phyloP scores from a whole-genome alignment of 1,284 basidiomycete genomes.

The Apiotrichum sp. region DNA sequence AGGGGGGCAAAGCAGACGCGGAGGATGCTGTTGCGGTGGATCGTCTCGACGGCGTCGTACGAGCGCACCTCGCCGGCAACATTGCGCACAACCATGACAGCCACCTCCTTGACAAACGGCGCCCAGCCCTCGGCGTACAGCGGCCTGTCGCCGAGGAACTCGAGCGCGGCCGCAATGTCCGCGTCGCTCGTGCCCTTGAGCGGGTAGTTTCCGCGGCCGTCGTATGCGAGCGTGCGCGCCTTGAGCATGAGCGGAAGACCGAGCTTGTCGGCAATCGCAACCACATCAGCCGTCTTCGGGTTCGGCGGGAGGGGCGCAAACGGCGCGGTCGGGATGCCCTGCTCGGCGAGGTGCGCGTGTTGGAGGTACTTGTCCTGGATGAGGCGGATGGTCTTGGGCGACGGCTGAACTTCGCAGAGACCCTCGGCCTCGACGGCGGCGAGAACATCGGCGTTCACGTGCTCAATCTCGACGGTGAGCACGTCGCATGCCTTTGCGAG shows the following conservation, averaged over 20 bases:
- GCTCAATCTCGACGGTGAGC: constrained; percentile 95
- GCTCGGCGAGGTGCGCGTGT: constrained; percentile 66
- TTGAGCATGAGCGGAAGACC: constrained; percentile 96
- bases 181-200: constrained; percentile 54
- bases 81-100: constrained; percentile 93
- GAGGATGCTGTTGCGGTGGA: constrained; percentile 91
- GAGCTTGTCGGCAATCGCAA: constrained; percentile 54
- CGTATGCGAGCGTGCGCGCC: constrained; percentile 88
- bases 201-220: constrained; percentile 89
- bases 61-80: constrained; percentile 66
- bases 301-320: constrained; percentile 56
- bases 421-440: constrained; percentile 57
- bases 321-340: constrained; percentile 64
- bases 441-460: constrained; percentile 78
- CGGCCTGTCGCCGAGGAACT: constrained; percentile 56
- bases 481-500: constrained; percentile 79
- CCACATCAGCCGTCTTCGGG: constrained; percentile 53
- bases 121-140: constrained; percentile 95
- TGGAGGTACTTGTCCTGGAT: constrained; percentile 96
- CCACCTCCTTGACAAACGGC: constrained; percentile 81
- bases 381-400: constrained; percentile 71
- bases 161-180: constrained; percentile 59
- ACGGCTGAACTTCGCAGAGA: constrained; percentile 70
- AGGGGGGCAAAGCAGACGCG: constrained; percentile 83
- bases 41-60: constrained; percentile 92